These are phyloP conservation scores for Solidago caesia DNA, from an alignment of 129 eudicot species.

Conservation along the genomic window DNA sequence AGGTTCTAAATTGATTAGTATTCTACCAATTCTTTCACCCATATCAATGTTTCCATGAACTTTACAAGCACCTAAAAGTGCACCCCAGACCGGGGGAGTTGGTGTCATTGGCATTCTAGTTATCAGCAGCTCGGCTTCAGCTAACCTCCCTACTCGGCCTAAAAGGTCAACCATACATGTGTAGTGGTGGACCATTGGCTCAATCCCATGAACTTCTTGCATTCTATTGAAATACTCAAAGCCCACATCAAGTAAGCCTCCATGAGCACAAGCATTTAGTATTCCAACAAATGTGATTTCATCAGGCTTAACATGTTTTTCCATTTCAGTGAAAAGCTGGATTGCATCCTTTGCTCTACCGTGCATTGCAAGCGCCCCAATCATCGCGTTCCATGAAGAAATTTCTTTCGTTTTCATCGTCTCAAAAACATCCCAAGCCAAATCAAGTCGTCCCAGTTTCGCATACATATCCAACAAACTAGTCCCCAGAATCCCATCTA, in stretches of 20 bases:
- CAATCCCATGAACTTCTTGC: slow-evolving; percentile 35
- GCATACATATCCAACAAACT: slow-evolving; percentile 66
- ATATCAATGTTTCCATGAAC: slow-evolving; percentile 45
- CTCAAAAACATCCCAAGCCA: slow-evolving; percentile 71
- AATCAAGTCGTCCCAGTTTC: slow-evolving; percentile 59
- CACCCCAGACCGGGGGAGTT: slow-evolving; percentile 55
- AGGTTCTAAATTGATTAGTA: slow-evolving; percentile 51
- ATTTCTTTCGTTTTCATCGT: slow-evolving; percentile 39
- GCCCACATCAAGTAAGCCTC: slow-evolving; percentile 55
- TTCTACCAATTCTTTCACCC: slow-evolving; percentile 52
- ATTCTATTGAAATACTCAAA: slow-evolving; percentile 40
- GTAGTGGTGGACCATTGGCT: slow-evolving; percentile 54
- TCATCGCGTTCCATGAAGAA: slow-evolving; percentile 73
- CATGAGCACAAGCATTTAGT: slow-evolving; percentile 68
- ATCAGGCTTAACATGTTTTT: slow-evolving; percentile 35
- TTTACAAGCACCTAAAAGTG: slow-evolving; percentile 60
- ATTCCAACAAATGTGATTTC: slow-evolving; percentile 50
- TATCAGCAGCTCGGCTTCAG: slow-evolving; percentile 52
- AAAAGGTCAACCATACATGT: slow-evolving; percentile 61
- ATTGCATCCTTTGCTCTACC: slow-evolving; percentile 64
- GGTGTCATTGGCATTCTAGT: slow-evolving; percentile 53
- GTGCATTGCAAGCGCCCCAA: slow-evolving; percentile 67
- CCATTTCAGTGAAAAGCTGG: slow-evolving; percentile 44
- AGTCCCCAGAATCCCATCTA: slow-evolving; percentile 51
- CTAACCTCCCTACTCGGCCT: slow-evolving; percentile 48